Evolutionary conservation across 768 basidiomycete species (phyloP).

Genomic region (Hemileccinum rubropunctum): DNA sequence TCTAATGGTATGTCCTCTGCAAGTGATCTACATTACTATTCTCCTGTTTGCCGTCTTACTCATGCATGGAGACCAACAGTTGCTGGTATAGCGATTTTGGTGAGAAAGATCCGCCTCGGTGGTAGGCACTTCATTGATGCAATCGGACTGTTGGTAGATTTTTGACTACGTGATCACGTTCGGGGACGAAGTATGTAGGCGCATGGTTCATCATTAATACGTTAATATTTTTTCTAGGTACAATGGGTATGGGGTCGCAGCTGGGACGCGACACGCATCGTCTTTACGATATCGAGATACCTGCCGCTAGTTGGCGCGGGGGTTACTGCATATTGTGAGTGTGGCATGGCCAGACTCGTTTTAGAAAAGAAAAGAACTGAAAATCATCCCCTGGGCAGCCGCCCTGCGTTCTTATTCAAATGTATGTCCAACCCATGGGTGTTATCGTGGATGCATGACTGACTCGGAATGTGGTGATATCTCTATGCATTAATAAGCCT

Average conservation of each 20-base stretch:
- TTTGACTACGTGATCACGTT: constrained; percentile 12
- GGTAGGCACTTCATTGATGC: background rate
- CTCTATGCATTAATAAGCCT: background rate
- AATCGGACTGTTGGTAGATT: background rate
- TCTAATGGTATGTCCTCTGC: constrained; percentile 8
- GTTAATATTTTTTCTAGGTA: constrained; percentile 5
- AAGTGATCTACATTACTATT: background rate
- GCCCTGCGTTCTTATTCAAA: constrained; percentile 4
- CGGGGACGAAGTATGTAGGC: constrained; percentile 7
- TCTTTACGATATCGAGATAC: constrained; percentile 21
- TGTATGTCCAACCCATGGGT: constrained; percentile 2
- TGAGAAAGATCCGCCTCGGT: background rate
- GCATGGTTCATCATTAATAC: too few relatives aligned
- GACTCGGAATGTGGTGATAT: too few relatives aligned
- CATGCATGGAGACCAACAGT: background rate
- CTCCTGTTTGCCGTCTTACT: background rate
- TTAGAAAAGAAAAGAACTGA: too few relatives aligned
- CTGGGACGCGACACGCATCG: constrained; percentile 13
- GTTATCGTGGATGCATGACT: background rate
- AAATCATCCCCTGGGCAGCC: background rate
- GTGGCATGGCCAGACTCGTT: too few relatives aligned
- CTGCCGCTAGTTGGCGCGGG: constrained; percentile 13
- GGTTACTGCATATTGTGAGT: constrained; percentile 14
- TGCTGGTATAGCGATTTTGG: constrained; percentile 17
- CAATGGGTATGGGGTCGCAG: constrained; percentile 18